phyloP scores from a whole-genome alignment of 2,329 filamentous ascomycete species.

The Penicillium brevicompactum region DNA sequence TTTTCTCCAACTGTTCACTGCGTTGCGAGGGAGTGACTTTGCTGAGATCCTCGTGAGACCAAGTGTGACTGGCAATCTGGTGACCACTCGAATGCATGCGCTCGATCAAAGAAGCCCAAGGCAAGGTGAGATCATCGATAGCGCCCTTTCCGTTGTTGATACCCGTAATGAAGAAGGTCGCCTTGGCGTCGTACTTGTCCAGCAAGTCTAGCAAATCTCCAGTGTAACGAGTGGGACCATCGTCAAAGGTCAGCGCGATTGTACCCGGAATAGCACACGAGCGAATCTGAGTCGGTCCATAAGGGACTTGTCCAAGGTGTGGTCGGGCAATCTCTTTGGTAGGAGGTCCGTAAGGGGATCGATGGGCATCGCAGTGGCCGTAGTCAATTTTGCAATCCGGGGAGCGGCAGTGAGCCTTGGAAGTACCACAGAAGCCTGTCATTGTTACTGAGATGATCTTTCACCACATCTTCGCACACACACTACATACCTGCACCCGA shows the following conservation, averaged over 20 bases:
- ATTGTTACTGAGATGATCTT: not conserved
- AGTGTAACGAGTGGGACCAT: constrained; percentile 66
- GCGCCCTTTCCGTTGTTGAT: constrained; percentile 50
- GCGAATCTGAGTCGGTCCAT: constrained; percentile 38
- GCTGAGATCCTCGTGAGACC: constrained; percentile 52
- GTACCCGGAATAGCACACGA: constrained; percentile 55
- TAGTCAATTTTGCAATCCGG: constrained; percentile 45
- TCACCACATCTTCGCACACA: constrained; percentile 1
- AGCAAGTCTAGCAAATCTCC: constrained; percentile 64
- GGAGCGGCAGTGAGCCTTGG: constrained; percentile 40
- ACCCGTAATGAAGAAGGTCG: constrained; percentile 67
- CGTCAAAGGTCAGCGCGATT: constrained; percentile 68
- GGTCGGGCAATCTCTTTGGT: constrained; percentile 39
- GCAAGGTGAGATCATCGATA: constrained; percentile 45
- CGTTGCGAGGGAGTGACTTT: constrained; percentile 41
- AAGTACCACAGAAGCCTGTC: constrained; percentile 43
- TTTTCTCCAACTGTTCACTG: constrained; percentile 47
- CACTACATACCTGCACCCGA: constrained; percentile 37
- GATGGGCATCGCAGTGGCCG: constrained; percentile 41
- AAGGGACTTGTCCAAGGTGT: constrained; percentile 39
- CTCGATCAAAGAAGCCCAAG: constrained; percentile 42
- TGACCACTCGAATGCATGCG: constrained; percentile 50
- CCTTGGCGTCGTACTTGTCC: constrained; percentile 61
- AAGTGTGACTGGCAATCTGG: constrained; percentile 56
- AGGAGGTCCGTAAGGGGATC: constrained; percentile 36